Base-by-base conservation (phyloP, 1,284 basidiomycete genomes). In the Agaricales sp. region DNA sequence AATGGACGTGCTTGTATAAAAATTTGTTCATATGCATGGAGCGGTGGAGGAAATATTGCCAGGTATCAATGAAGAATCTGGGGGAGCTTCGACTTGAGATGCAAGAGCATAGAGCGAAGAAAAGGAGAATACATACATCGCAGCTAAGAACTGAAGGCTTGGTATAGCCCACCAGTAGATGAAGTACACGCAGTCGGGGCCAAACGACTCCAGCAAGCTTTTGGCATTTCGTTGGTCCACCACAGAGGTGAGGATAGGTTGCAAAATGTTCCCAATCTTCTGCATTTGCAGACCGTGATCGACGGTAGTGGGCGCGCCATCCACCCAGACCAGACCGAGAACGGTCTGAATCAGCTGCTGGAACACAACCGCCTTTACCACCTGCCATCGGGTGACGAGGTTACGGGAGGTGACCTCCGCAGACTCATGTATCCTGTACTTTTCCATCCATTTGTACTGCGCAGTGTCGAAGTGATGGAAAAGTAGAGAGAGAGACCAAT, bases 31-130 rank as follows among this genome's bases (percentile, higher is more conserved):
- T 71, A 71, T 99, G 95, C 82, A 97, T 92, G 38, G 73, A 68
- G 45, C 96, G 90, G 64, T 99, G 95, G 37, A 92, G 74, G 67
- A 92, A 92, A 68, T 99, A 99, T 67, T 99, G 93, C 93, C 93
- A 98, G 25, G 94, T 93, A 68, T 99, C 95, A 61, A 99, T 87
- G 53, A 95, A 65, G 64, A 96, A 89, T 71, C 93, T 97, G 55
- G 4, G 52, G 50, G 46, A 52, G 43, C 12, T 11, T 8, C 26
- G 24, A 22, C 24, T 43, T 24, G 24, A 56, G 52, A 37, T 50
- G 47, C 52, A 25, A 48, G 30, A 20, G 49, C 26, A 13, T 23
- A 16, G 37, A 50, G 25, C 30, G 44, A 24, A 18, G 22, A 30
- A 25, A 30, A 22, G 23, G n/a, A n/a, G n/a, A n/a, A n/a, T n/a